Evolutionary conservation across 2,329 filamentous ascomycete species (phyloP).

Genomic region (Curvularia sp.): DNA sequence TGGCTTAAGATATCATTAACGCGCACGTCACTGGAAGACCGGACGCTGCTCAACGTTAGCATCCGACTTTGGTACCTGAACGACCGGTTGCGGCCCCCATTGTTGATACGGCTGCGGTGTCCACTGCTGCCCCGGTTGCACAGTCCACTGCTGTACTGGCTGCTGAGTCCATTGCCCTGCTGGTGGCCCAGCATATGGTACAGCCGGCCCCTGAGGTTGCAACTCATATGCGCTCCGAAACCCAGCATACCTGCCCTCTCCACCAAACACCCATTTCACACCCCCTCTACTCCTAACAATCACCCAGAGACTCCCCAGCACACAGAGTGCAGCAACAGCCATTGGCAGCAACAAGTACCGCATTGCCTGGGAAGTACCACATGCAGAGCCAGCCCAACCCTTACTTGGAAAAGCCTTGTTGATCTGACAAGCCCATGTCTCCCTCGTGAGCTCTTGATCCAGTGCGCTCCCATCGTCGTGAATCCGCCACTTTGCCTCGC

Average conservation of each 20-base stretch:
- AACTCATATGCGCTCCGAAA: constrained; percentile 39
- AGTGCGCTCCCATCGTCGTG: constrained; percentile 26
- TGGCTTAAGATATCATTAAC: background rate
- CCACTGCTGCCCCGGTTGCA: constrained; percentile 20
- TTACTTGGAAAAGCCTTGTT: constrained; percentile 24
- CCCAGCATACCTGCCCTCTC: constrained; percentile 38
- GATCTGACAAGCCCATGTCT: constrained; percentile 42
- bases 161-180: constrained; percentile 6
- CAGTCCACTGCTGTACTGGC: constrained; percentile 14
- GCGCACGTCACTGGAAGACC: constrained; percentile 4
- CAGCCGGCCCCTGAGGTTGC: constrained; percentile 11
- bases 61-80: constrained; percentile 10
- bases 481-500: constrained; percentile 25
- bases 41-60: constrained; percentile 9
- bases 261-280: constrained; percentile 36
- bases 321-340: constrained; percentile 28
- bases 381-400: constrained; percentile 36
- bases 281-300: constrained; percentile 38
- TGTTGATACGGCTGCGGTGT: constrained; percentile 16
- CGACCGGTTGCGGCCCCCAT: constrained; percentile 5
- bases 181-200: constrained; percentile 8
- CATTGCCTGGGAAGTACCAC: constrained; percentile 35
- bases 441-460: constrained; percentile 29
- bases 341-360: constrained; percentile 36
- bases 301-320: constrained; percentile 30